Conservation (phyloP, 768 basidiomycete species). For the Leccinum boreale region DNA sequence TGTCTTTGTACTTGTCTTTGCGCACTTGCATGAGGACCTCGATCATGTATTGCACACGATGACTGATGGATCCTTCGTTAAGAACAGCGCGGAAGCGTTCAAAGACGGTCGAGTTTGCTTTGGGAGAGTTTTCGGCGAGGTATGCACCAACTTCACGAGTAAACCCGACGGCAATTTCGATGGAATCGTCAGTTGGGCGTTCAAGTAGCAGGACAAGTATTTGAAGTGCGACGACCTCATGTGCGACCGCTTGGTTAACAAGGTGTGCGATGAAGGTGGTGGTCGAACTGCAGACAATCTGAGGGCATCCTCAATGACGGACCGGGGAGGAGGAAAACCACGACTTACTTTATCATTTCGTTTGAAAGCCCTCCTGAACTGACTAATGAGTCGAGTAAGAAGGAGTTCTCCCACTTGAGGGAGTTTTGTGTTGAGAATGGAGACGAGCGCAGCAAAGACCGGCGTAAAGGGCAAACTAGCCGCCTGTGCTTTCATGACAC, state of each 20-base stretch:
- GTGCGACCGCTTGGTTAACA: slow-evolving; percentile 90
- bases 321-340: neutral
- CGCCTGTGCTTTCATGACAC: slow-evolving; percentile 97
- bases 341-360: slow-evolving; percentile 91
- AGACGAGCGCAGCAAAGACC: slow-evolving; percentile 90
- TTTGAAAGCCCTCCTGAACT: slow-evolving; percentile 93
- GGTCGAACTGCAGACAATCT: slow-evolving; percentile 93
- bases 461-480: slow-evolving; percentile 97
- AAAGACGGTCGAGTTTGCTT: slow-evolving; percentile 91
- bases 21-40: slow-evolving; percentile 99
- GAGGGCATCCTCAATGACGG: slow-evolving; percentile 1
- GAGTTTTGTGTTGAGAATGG: slow-evolving; percentile 95
- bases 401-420: slow-evolving; percentile 95
- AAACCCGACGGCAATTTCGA: slow-evolving; percentile 97
- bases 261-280: slow-evolving; percentile 90
- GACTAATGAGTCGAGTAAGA: slow-evolving; percentile 84
- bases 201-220: slow-evolving; percentile 95
- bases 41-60: slow-evolving; percentile 98
- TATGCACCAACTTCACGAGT: slow-evolving; percentile 97
- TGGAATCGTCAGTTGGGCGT: slow-evolving; percentile 93
- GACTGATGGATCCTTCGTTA: slow-evolving; percentile 92
- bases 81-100: slow-evolving; percentile 96
- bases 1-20: slow-evolving; percentile 99
- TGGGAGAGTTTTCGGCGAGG: slow-evolving; percentile 88
- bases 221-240: slow-evolving; percentile 92